Percentiles rank a stretch among this genome's conserved stretches.
These are phyloP conservation scores for Gaeumannomyces tritici DNA, from an alignment of 2,329 filamentous ascomycete species.

Conservation along the genomic window DNA sequence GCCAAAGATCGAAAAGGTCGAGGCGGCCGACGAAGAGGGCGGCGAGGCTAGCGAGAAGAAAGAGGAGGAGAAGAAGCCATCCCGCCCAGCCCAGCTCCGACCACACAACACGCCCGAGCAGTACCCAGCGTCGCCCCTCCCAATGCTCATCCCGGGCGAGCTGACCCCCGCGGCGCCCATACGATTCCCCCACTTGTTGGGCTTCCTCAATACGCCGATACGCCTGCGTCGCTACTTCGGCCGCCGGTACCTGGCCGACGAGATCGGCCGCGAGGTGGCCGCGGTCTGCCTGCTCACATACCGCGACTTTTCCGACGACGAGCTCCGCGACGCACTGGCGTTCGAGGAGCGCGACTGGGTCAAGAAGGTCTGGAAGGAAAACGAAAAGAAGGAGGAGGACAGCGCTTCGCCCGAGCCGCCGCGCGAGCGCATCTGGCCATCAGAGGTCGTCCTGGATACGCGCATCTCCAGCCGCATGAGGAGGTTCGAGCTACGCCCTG, in stretches of 20 bases:
- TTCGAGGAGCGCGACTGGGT: slow-evolving; percentile 76
- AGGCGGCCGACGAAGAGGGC: slow-evolving; percentile 16
- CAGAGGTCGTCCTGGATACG: slow-evolving; percentile 64
- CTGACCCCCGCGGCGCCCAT: slow-evolving; percentile 67
- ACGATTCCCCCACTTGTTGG: slow-evolving; percentile 79
- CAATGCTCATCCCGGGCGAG: slow-evolving; percentile 55
- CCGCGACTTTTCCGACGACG: slow-evolving; percentile 40
- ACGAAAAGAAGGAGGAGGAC: slow-evolving; percentile 5
- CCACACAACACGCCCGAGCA: slow-evolving; percentile 66
- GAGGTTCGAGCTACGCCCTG: slow-evolving; percentile 58
- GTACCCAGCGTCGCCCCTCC: slow-evolving; percentile 59
- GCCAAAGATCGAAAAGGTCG: slow-evolving; percentile 11
- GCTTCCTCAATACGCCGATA: slow-evolving; percentile 81
- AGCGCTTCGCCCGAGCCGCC: slow-evolving; percentile 25
- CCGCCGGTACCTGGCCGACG: slow-evolving; percentile 74
- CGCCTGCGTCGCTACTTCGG: slow-evolving; percentile 84
- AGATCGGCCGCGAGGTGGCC: slow-evolving; percentile 79
- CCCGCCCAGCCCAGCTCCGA: slow-evolving; percentile 51
- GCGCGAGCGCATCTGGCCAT: slow-evolving; percentile 66
- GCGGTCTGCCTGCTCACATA: slow-evolving; percentile 63
- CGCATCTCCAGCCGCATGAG: slow-evolving; percentile 74
- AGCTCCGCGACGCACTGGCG: slow-evolving; percentile 56
- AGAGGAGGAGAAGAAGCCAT: slow-evolving; percentile 40
- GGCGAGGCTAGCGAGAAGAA: slow-evolving; percentile 30
- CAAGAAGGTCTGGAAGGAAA: slow-evolving; percentile 59